Conservation (phyloP, 2,329 filamentous ascomycete genomes). For the Pestalotiopsis sp. region DNA sequence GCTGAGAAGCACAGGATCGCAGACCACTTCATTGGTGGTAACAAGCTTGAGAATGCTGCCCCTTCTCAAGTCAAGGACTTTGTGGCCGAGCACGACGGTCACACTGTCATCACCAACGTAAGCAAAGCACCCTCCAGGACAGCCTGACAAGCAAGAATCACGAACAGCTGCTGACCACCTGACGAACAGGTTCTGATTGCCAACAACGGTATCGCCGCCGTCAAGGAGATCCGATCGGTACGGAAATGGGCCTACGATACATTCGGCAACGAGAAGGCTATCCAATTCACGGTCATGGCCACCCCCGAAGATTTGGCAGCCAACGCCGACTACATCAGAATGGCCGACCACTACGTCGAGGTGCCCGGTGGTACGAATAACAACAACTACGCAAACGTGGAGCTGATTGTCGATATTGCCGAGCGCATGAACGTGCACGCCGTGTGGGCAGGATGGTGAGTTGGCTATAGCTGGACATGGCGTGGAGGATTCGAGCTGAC, state of each 20-base stretch:
- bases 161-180: constrained; percentile 11
- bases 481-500: constrained; percentile 13
- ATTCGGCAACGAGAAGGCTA: constrained; percentile 96
- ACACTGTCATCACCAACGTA: constrained; percentile 98
- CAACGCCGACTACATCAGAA: constrained; percentile 98
- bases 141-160: neutral
- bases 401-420: constrained; percentile 97
- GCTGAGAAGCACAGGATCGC: constrained; percentile 82
- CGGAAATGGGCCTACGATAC: constrained; percentile 99
- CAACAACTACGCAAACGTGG: constrained; percentile 99
- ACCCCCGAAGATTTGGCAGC: constrained; percentile 96
- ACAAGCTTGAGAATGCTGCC: constrained; percentile 78
- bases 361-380: constrained; percentile 99
- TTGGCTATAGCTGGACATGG: constrained; percentile 17
- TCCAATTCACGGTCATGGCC: constrained; percentile 99
- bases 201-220: constrained; percentile 99
- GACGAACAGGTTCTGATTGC: constrained; percentile 83
- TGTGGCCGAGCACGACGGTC: constrained; percentile 83
- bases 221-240: constrained; percentile 98
- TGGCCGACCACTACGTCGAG: constrained; percentile 99
- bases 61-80: constrained; percentile 95
- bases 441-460: constrained; percentile 98
- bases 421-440: constrained; percentile 98
- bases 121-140: constrained; percentile 36
- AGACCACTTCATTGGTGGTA: constrained; percentile 96